These are phyloP conservation scores for Pythium insidiosum DNA, from an alignment of 352 stramenopile species.

Conservation along the genomic window DNA sequence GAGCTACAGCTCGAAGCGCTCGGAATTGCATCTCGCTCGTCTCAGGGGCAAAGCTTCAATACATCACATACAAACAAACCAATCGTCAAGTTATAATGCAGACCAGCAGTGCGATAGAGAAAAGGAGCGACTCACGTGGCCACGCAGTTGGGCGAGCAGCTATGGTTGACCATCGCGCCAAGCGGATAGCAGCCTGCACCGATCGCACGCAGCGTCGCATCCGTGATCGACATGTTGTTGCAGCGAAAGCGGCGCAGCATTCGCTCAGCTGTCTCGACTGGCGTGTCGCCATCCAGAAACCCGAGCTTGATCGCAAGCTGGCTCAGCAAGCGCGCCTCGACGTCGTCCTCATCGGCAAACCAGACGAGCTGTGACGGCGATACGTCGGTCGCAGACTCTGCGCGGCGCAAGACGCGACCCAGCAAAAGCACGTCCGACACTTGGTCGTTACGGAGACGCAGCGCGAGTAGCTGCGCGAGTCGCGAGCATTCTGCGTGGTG, in stretches of 20 bases:
- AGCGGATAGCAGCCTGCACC: conserved; percentile 56
- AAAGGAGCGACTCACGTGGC: conserved; percentile 45
- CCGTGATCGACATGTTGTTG: conserved; percentile 77
- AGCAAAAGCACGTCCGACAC: conserved; percentile 50
- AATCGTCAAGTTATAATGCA: not conserved
- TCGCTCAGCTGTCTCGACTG: conserved; percentile 7
- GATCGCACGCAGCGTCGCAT: conserved; percentile 46
- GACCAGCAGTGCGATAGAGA: not conserved
- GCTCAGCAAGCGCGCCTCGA: conserved; percentile 42
- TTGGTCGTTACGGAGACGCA: conserved; percentile 28
- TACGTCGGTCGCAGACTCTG: not conserved
- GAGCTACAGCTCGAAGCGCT: conserved; percentile 35
- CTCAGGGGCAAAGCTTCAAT: conserved; percentile 28
- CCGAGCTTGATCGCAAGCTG: conserved; percentile 39
- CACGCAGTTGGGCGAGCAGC: conserved; percentile 55
- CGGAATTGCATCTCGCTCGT: conserved; percentile 42
- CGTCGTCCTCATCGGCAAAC: conserved; percentile 38
- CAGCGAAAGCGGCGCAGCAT: conserved; percentile 69
- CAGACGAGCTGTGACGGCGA: conserved; percentile 35
- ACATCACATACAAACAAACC: not conserved
- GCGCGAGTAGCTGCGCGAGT: conserved; percentile 28
- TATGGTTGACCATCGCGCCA: conserved; percentile 74
- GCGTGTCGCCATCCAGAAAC: conserved; percentile 27
- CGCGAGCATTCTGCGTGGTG: conserved; percentile 53
- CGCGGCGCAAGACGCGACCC: conserved; percentile 32